Conservation (phyloP, 345 rosid genomes). For the Syzygium aromaticum region DNA sequence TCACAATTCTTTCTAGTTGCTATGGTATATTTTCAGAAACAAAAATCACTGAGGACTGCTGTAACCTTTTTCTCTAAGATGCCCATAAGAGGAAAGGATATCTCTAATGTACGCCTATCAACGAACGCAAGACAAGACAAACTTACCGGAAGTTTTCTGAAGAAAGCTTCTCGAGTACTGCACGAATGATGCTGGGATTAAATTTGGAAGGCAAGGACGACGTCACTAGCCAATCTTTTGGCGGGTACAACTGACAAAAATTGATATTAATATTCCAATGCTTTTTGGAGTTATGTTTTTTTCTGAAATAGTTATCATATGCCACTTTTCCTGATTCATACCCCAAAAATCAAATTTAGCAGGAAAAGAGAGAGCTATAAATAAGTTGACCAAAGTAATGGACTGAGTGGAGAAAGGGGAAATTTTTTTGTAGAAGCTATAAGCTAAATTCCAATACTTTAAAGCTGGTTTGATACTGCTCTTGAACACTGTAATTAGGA, state of each 20-base stretch:
- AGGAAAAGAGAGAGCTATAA: background rate
- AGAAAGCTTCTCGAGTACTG: conserved; percentile 55
- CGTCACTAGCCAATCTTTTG: conserved; percentile 73
- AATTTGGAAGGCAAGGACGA: conserved; percentile 61
- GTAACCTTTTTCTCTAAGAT: background rate
- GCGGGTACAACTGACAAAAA: conserved; percentile 46
- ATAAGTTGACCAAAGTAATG: background rate
- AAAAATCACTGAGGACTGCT: background rate
- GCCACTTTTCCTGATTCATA: background rate
- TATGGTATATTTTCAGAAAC: background rate
- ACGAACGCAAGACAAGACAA: background rate
- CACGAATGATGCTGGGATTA: conserved; percentile 42
- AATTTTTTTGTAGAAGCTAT: background rate
- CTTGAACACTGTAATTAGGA: background rate
- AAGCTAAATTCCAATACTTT: background rate
- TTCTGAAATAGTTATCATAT: background rate
- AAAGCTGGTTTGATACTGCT: background rate
- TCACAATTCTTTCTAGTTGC: background rate
- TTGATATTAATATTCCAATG: background rate
- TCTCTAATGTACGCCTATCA: background rate
- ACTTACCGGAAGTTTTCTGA: conserved; percentile 56
- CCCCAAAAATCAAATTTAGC: background rate
- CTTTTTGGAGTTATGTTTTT: background rate
- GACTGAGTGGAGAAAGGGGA: background rate
- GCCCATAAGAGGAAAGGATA: background rate